Evolutionary conservation across 805 yeast species (phyloP).

Genomic region (Kodamaea neixiangensis): DNA sequence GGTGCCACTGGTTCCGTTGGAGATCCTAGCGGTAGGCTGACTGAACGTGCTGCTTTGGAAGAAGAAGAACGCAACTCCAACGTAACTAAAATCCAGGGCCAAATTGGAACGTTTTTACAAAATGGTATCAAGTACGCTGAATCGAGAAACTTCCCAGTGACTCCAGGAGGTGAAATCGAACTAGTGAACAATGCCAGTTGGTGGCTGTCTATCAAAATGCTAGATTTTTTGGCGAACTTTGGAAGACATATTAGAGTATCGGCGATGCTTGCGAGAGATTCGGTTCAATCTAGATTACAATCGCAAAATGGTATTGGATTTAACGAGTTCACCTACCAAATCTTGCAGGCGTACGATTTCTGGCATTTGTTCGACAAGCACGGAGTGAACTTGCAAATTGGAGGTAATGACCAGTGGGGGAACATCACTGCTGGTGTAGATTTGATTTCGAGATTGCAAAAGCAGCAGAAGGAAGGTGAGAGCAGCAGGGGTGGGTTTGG

Average conservation of each 20-base stretch:
- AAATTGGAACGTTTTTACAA: constrained; percentile 60
- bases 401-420: constrained; percentile 99
- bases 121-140: constrained; percentile 65
- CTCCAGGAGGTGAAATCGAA: constrained; percentile 38
- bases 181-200: constrained; percentile 72
- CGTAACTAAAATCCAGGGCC: constrained; percentile 57
- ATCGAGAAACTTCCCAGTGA: constrained; percentile 43
- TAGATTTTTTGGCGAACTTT: constrained; percentile 73
- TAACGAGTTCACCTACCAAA: constrained; percentile 91
- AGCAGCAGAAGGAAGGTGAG: constrained; percentile 9
- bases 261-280: constrained; percentile 87
- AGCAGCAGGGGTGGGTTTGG: constrained; percentile 54
- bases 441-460: constrained; percentile 62
- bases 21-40: constrained; percentile 89
- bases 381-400: constrained; percentile 74
- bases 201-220: constrained; percentile 80
- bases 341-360: constrained; percentile 92
- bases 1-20: constrained; percentile 97
- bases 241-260: constrained; percentile 81
- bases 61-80: constrained; percentile 54
- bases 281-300: constrained; percentile 71
- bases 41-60: constrained; percentile 70
- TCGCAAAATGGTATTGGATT: constrained; percentile 82
- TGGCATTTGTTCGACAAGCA: constrained; percentile 68
- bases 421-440: constrained; percentile 96